Evolutionary conservation across 495 filamentous ascomycete genomes (phyloP).

Genomic region (Pseudevernia furfuracea): DNA sequence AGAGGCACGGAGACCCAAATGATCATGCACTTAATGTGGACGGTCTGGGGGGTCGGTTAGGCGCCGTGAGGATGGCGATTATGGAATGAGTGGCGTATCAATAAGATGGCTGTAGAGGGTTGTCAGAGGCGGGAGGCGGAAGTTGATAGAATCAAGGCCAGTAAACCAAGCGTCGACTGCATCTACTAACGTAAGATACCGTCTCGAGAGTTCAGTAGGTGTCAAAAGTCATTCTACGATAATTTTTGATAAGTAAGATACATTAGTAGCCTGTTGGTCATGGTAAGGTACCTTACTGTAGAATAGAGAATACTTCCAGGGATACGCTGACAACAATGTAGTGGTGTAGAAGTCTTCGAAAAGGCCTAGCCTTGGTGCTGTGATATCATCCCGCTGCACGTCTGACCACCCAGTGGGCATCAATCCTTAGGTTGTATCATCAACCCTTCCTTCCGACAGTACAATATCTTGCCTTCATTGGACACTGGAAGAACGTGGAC

Average conservation of each 20-base stretch:
- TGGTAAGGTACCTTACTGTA: no score
- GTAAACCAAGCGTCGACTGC: not conserved
- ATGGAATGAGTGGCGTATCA: not conserved
- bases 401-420: no score
- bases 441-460: no score
- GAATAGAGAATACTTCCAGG: no score
- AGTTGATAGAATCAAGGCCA: not conserved
- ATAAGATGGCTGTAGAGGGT: not conserved
- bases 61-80: not conserved
- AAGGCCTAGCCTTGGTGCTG: not conserved
- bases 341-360: no score
- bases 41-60: not conserved
- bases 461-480: not conserved
- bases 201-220: not conserved
- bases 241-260: no score
- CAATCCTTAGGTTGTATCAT: no score
- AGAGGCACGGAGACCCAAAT: not conserved
- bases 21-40: not conserved
- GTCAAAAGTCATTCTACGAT: not conserved
- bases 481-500: not conserved
- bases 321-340: no score
- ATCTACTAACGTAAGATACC: not conserved
- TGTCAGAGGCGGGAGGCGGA: not conserved
- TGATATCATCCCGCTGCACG: not conserved
- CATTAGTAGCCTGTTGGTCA: no score